These are phyloP conservation scores for Talaromyces verruculosus DNA, from an alignment of 2,329 filamentous ascomycete species.

Conservation along the genomic window DNA sequence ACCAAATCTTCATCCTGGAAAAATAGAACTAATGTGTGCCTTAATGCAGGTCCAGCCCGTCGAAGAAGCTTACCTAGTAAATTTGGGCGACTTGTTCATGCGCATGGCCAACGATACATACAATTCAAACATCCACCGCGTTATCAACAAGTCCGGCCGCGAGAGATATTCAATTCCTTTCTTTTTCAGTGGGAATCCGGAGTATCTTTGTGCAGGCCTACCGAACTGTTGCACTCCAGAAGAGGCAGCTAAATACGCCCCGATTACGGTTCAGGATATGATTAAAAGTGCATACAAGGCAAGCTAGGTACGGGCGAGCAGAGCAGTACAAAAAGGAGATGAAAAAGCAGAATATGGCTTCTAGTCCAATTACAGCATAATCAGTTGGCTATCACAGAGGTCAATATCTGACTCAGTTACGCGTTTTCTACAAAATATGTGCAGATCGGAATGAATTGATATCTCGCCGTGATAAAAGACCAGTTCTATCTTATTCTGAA, in stretches of 20 bases:
- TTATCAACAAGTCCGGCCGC: constrained; percentile 42
- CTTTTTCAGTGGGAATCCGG: constrained; percentile 48
- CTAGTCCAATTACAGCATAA: constrained; percentile 16
- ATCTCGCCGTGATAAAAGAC: background rate
- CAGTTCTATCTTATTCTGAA: background rate
- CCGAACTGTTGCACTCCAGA: constrained; percentile 42
- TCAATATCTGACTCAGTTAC: background rate
- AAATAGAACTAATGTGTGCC: too few species aligned
- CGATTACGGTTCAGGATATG: constrained; percentile 29
- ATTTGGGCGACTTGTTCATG: constrained; percentile 44
- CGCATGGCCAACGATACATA: constrained; percentile 46
- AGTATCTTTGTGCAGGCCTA: constrained; percentile 45
- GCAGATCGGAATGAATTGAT: background rate
- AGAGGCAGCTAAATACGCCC: constrained; percentile 42
- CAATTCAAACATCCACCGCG: constrained; percentile 44
- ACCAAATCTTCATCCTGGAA: background rate
- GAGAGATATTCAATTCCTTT: constrained; percentile 47
- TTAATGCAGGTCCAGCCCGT: constrained; percentile 24
- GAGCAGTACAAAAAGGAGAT: background rate
- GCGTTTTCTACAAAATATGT: background rate
- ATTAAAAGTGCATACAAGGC: background rate
- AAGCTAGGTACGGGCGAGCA: background rate
- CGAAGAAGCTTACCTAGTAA: constrained; percentile 34
- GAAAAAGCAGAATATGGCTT: constrained; percentile 19
- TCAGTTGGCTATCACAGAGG: background rate